Conservation (phyloP, 768 basidiomycete species). For the Amylocystis lapponica region DNA sequence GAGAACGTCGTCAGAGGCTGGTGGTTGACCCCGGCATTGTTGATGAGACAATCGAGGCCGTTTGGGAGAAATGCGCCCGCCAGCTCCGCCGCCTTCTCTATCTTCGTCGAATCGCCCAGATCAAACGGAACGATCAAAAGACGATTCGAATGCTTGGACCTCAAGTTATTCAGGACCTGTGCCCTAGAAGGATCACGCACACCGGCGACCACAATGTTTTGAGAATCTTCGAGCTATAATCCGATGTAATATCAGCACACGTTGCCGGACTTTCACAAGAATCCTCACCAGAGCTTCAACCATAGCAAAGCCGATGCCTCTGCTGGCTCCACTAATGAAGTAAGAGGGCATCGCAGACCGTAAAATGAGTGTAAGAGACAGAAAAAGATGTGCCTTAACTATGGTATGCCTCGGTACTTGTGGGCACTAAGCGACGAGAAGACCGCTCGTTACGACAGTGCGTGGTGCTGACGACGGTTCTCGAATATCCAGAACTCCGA, state of each 20-base stretch:
- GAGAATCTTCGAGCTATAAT: background rate
- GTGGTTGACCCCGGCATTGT: background rate
- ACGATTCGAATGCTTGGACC: background rate
- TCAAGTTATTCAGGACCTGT: background rate
- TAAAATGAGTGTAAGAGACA: too few relatives aligned
- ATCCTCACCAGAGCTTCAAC: background rate
- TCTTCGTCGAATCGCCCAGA: background rate
- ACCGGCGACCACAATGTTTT: background rate
- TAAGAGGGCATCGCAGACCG: slow-evolving; percentile 5
- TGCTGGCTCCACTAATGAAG: background rate
- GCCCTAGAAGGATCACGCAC: background rate
- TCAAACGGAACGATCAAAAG: background rate
- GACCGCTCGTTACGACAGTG: too few relatives aligned
- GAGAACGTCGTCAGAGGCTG: background rate
- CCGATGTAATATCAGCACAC: background rate
- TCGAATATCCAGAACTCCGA: too few relatives aligned
- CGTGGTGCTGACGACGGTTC: too few relatives aligned
- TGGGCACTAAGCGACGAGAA: too few relatives aligned
- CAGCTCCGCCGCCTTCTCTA: background rate
- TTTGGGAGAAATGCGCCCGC: background rate
- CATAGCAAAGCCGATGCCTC: slow-evolving; percentile 1
- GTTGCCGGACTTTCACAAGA: background rate
- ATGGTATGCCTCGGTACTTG: too few relatives aligned
- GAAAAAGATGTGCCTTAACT: too few relatives aligned
- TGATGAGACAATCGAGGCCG: slow-evolving; percentile 2